These are phyloP conservation scores for Chionographis japonica DNA, from an alignment of 106 monocot genomes.

Conservation along the genomic window DNA sequence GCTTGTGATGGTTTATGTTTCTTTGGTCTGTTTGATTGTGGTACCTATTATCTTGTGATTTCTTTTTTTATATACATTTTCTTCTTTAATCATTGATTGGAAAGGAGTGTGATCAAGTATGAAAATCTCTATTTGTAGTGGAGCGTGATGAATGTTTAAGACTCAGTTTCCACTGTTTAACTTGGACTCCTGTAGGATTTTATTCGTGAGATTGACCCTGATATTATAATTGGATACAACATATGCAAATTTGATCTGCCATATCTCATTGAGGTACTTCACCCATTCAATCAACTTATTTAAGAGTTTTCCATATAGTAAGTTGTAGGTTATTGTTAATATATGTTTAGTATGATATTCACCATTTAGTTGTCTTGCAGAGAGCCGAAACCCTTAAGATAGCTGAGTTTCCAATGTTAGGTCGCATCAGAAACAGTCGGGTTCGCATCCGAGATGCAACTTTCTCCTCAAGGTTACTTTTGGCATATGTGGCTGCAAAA, in stretches of 20 bases:
- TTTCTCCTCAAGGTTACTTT: constrained; percentile 87
- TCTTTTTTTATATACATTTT: too few species aligned
- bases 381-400: constrained; percentile 96
- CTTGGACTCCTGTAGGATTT: constrained; percentile 67
- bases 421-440: constrained; percentile 85
- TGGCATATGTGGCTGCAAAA: neutral
- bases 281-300: neutral
- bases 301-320: neutral
- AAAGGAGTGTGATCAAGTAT: neutral
- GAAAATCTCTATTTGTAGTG: neutral
- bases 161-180: neutral
- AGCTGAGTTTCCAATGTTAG: constrained; percentile 81
- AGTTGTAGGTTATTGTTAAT: neutral
- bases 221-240: constrained; percentile 98
- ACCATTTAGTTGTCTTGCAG: constrained; percentile 27
- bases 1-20: too few species aligned
- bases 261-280: constrained; percentile 89
- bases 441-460: constrained; percentile 91
- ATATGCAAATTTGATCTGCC: constrained; percentile 99
- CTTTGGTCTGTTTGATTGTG: too few species aligned
- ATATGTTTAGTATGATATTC: neutral
- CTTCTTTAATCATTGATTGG: too few species aligned
- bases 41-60: too few species aligned
- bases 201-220: constrained; percentile 90
- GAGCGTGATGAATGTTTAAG: neutral